A percentile compares a stretch with the other conserved stretches of the same genome.
These are phyloP conservation scores for Rhododendron williamsianum DNA, from an alignment of 148 eudicot species.

Conservation along the genomic window DNA sequence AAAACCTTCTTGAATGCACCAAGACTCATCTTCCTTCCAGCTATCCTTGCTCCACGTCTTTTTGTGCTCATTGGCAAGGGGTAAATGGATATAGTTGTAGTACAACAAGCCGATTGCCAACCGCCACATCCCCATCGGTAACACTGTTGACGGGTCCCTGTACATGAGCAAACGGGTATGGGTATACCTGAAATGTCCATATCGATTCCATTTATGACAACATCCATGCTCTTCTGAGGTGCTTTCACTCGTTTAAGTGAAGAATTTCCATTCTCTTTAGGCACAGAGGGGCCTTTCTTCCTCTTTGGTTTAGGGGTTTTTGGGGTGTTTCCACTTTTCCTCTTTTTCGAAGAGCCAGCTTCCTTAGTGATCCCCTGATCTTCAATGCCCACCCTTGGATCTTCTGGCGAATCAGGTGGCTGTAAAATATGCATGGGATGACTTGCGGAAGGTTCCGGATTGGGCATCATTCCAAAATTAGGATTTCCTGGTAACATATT, in stretches of 20 bases:
- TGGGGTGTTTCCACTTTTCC: conserved; percentile 16
- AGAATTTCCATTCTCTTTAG: conserved; percentile 27
- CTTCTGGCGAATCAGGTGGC: conserved; percentile 26
- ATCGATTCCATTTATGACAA: conserved; percentile 47
- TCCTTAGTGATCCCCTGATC: conserved; percentile 24
- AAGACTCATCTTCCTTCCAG: conserved; percentile 56
- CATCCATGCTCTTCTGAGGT: conserved; percentile 32
- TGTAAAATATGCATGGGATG: conserved; percentile 35
- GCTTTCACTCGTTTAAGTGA: conserved; percentile 32
- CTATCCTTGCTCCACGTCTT: conserved; percentile 54
- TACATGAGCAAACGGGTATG: conserved; percentile 51
- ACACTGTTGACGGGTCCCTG: conserved; percentile 50
- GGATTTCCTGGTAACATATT: conserved; percentile 38
- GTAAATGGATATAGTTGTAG: conserved; percentile 53
- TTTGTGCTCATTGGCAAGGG: conserved; percentile 58
- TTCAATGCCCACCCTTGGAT: conserved; percentile 21
- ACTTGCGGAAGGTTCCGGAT: conserved; percentile 24
- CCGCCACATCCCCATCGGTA: conserved; percentile 62
- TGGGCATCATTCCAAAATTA: conserved; percentile 9
- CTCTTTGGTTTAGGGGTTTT: conserved; percentile 39
- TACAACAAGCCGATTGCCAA: conserved; percentile 62
- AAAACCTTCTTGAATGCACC: conserved; percentile 59
- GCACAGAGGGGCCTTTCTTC: conserved; percentile 28
- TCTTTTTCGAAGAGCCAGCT: conserved; percentile 26
- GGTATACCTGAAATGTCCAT: conserved; percentile 53